Percentiles rank a stretch among this genome's conserved stretches.
These are phyloP conservation scores for Fusarium subglutinans DNA, from an alignment of 2,329 filamentous ascomycete species.

Conservation along the genomic window DNA sequence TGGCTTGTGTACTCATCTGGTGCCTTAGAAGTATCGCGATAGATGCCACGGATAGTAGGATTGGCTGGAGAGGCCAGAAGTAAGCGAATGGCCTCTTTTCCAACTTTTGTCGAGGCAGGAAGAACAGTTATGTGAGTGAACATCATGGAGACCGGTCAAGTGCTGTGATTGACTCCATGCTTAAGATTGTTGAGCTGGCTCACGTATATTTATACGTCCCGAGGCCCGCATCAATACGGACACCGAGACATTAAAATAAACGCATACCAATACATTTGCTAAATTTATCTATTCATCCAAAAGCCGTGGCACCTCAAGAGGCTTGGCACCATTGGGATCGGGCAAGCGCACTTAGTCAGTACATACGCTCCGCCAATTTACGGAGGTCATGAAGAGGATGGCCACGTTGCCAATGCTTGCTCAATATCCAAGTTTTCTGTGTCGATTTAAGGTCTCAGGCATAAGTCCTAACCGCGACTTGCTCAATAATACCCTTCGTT, in stretches of 20 bases:
- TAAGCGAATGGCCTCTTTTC: constrained; percentile 39
- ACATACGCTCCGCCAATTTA: not conserved
- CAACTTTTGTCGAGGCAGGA: constrained; percentile 45
- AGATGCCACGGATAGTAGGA: constrained; percentile 41
- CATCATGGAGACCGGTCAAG: constrained; percentile 27
- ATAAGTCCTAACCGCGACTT: too few relatives aligned
- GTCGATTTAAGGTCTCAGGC: too few relatives aligned
- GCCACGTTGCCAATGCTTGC: not conserved
- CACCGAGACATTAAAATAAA: not conserved
- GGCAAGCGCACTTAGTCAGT: not conserved
- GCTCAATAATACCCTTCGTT: not conserved
- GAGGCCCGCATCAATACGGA: not conserved
- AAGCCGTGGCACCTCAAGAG: not conserved
- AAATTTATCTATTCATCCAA: not conserved
- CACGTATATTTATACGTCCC: not conserved
- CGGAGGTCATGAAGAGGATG: not conserved
- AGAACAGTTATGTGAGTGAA: constrained; percentile 42
- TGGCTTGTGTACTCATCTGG: constrained; percentile 42
- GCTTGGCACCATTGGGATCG: not conserved
- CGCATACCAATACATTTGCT: not conserved
- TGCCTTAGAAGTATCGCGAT: constrained; percentile 42
- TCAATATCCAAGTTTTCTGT: not conserved
- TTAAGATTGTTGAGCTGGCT: not conserved
- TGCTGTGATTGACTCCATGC: not conserved
- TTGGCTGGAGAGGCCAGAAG: constrained; percentile 37